Conservation (phyloP, 345 rosid genomes). For the Trapa incisa region DNA sequence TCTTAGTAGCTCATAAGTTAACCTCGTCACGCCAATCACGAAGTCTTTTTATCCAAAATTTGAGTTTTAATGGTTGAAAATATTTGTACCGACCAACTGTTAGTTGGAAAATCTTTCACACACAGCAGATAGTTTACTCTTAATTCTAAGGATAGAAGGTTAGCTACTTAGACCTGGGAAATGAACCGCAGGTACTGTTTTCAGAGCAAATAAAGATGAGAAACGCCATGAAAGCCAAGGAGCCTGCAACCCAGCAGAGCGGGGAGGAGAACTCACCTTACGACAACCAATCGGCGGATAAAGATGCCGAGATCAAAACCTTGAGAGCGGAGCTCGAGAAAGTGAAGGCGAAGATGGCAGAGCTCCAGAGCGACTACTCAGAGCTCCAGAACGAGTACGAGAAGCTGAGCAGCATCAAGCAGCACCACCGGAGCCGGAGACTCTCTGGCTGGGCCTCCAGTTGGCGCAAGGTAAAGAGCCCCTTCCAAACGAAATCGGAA, state of each 20-base stretch:
- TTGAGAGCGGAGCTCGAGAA: slow-evolving; percentile 51
- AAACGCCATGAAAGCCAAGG: slow-evolving; percentile 47
- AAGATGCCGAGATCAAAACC: slow-evolving; percentile 32
- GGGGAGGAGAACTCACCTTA: slow-evolving; percentile 33
- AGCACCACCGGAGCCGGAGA: slow-evolving; percentile 33
- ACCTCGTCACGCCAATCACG: too few relatives aligned
- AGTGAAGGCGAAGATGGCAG: slow-evolving; percentile 43
- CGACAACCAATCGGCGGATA: slow-evolving; percentile 21
- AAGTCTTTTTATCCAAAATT: too few relatives aligned
- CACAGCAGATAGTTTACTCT: too few relatives aligned
- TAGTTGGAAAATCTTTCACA: too few relatives aligned
- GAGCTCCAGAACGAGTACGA: slow-evolving; percentile 55
- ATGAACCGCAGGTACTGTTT: slow-evolving; percentile 47
- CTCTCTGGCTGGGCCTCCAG: slow-evolving; percentile 23
- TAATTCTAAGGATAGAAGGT: background rate
- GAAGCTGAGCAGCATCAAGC: slow-evolving; percentile 37
- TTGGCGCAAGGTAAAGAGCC: slow-evolving; percentile 45
- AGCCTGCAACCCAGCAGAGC: slow-evolving; percentile 16
- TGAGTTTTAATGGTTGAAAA: too few relatives aligned
- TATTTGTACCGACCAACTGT: too few relatives aligned
- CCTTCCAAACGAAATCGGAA: slow-evolving; percentile 33
- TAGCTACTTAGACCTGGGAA: slow-evolving; percentile 1
- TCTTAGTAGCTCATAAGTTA: too few relatives aligned
- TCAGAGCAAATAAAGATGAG: slow-evolving; percentile 79
- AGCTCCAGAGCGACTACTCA: slow-evolving; percentile 48